phyloP scores from a whole-genome alignment of 352 stramenopile genomes.

The Phytophthora agathidicida region DNA sequence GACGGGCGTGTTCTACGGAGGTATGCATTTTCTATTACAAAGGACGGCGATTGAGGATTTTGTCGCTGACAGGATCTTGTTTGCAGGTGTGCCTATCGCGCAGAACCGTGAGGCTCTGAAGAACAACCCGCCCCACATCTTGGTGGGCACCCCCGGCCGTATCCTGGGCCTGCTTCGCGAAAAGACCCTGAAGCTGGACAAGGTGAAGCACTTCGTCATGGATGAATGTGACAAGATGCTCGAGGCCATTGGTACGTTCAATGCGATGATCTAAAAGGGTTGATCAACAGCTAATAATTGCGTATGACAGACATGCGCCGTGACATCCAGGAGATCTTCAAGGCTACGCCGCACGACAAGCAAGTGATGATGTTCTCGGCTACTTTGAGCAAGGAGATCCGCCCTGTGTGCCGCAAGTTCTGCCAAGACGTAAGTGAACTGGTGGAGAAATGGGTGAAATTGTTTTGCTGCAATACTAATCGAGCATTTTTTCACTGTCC shows the following conservation, averaged over 20 bases:
- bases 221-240: constrained; percentile 99
- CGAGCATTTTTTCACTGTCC: constrained; percentile 3
- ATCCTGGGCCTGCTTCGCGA: constrained; percentile 90
- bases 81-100: constrained; percentile 90
- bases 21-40: constrained; percentile 30
- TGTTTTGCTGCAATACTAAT: not conserved
- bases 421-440: constrained; percentile 94
- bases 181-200: constrained; percentile 98
- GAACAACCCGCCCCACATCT: constrained; percentile 96
- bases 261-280: not conserved
- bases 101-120: constrained; percentile 97
- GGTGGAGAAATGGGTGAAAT: not conserved
- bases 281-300: too few species aligned
- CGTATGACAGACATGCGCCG: constrained; percentile 98
- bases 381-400: constrained; percentile 99
- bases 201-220: constrained; percentile 99
- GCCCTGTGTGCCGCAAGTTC: constrained; percentile 99
- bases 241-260: constrained; percentile 91
- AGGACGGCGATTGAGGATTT: not conserved
- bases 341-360: constrained; percentile 98
- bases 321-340: constrained; percentile 99
- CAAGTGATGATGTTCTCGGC: constrained; percentile 99
- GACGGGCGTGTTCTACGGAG: constrained; percentile 97
- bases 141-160: constrained; percentile 98
- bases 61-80: constrained; percentile 11